A percentile compares a stretch with the other conserved stretches of the same genome.
phyloP scores from a whole-genome alignment of 1,284 basidiomycete genomes.

The Marasmius fiardii region DNA sequence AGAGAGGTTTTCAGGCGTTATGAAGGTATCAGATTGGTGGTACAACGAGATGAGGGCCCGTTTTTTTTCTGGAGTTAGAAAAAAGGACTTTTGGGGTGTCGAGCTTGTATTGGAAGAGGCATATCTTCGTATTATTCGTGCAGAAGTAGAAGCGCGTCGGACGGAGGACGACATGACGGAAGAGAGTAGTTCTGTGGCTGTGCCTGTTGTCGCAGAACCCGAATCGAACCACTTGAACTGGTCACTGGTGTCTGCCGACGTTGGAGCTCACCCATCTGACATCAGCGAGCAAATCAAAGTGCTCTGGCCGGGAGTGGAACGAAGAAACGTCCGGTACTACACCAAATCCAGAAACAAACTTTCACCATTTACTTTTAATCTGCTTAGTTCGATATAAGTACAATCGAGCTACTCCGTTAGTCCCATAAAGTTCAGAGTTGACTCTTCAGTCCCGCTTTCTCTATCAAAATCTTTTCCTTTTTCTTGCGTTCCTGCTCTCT shows the following conservation, averaged over 20 bases:
- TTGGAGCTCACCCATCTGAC: no score
- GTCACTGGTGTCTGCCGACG: no score
- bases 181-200: constrained; percentile 3
- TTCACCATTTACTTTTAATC: no score
- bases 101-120: constrained; percentile 17
- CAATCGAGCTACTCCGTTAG: background rate
- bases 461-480: constrained; percentile 57
- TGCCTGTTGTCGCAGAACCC: no score
- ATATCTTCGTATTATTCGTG: background rate
- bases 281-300: no score
- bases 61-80: constrained; percentile 57
- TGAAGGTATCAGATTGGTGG: constrained; percentile 63
- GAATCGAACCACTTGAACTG: no score
- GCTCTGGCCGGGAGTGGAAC: no score
- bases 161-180: background rate
- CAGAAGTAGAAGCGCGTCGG: background rate
- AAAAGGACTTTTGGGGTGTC: constrained; percentile 21
- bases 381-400: background rate
- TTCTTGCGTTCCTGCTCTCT: constrained; percentile 51
- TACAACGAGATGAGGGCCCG: constrained; percentile 71
- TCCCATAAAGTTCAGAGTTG: constrained; percentile 39
- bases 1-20: constrained; percentile 65
- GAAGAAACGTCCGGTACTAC: no score
- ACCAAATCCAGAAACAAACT: no score
- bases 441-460: constrained; percentile 56